These are phyloP conservation scores for Setaria italica DNA, from an alignment of 202 grass and related monocot species.

Conservation along the genomic window DNA sequence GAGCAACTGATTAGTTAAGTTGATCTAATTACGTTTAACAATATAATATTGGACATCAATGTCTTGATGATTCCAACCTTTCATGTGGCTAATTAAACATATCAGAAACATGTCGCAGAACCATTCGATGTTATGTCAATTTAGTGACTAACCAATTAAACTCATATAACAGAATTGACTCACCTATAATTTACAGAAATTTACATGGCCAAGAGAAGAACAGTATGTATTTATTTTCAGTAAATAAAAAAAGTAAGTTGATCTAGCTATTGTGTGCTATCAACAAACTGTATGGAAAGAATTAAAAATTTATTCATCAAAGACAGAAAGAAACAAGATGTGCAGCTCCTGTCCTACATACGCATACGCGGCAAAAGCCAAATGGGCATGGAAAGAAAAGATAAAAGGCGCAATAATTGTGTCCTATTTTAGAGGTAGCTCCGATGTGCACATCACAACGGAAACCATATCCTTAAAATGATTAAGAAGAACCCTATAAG, in stretches of 20 bases:
- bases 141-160: too few relatives aligned
- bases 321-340: background rate
- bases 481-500: background rate
- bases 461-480: background rate
- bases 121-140: background rate
- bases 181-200: too few relatives aligned
- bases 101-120: background rate
- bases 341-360: background rate
- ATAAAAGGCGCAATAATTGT: conserved; percentile 23
- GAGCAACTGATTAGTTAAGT: background rate
- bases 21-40: too few relatives aligned
- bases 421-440: background rate
- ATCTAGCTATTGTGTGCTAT: background rate
- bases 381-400: background rate
- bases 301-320: too few relatives aligned
- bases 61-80: background rate
- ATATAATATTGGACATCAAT: background rate
- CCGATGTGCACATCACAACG: conserved; percentile 22
- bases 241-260: background rate
- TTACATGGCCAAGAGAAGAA: too few relatives aligned
- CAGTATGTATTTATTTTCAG: too few relatives aligned
- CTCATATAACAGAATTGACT: too few relatives aligned
- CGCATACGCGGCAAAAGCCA: conserved; percentile 13
- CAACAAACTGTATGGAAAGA: background rate
- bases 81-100: background rate